Evolutionary conservation across 2,329 filamentous ascomycete species (phyloP), one percentile per base, ranked within the genome.

Genomic region (Whalleya microplaca): DNA sequence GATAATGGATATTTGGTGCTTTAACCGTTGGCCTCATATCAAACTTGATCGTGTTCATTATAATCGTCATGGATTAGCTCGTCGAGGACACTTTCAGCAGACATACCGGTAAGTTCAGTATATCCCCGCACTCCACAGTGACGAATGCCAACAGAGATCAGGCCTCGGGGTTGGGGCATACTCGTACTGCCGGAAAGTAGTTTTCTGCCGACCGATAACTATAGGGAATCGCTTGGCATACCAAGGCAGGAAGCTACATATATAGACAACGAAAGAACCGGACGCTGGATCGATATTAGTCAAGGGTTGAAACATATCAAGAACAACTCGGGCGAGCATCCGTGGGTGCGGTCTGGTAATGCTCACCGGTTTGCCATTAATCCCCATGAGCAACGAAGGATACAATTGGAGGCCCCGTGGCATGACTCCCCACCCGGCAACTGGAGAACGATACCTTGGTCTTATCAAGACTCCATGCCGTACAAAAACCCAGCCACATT

Each of bases 1-100:
- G 78, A 57, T 84, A 12, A 73, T 82, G 42, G 73, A 82, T 43
- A 83, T 86, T 14, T 85, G 82, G 82, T 75, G 72, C 37, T 50
- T 60, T n/a, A 14, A 47, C 37, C 32, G 45, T 8, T 20, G 51
- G 5, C 54, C 56, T 27, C 56, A 62, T 40, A 3, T 43, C n/a
- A 62, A 18, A 18, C 51, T 69, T 27, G 58, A 62, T 1, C 41
- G 51, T 20, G 37, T 69, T 45, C 61, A 68, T 23, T 49, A 42
- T n/a, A 12, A 20, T 29, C 56, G 48, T 14, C n/a, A 46, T 19
- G 45, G 41, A 16, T n/a, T 16, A 16, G 29, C 40, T 14, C 21
- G 43, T n/a, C 51, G 46, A 8, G 48, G 45, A 4, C 47, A 37
- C 16, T 43, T 49, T 29, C 41, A 43, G 27, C 42, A 47, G 21